Conservation (phyloP, 305 asterid species). For the Fraxinus dipetala region DNA sequence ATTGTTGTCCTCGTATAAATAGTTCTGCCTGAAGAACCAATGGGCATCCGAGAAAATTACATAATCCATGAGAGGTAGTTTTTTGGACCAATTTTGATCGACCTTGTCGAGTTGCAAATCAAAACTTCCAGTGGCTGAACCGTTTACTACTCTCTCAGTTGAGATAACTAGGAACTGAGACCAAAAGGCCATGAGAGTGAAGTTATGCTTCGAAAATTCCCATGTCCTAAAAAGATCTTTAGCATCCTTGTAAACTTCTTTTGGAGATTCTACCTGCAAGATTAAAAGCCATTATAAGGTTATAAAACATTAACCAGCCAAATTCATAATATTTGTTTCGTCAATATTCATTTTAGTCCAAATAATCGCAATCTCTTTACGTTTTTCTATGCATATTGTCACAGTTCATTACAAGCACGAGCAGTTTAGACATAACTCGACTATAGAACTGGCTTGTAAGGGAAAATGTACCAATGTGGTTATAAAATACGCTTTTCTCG, state of each 20-base stretch:
- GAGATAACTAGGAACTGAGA: slow-evolving; percentile 59
- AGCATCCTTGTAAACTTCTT: slow-evolving; percentile 28
- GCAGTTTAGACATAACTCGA: too few species aligned
- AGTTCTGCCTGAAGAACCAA: slow-evolving; percentile 60
- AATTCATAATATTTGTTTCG: background rate
- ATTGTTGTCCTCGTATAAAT: slow-evolving; percentile 39
- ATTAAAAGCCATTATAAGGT: background rate
- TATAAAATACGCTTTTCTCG: background rate
- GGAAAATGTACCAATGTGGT: background rate
- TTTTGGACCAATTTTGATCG: slow-evolving; percentile 48
- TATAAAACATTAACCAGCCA: background rate
- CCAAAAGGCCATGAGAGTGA: slow-evolving; percentile 50
- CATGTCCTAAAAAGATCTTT: slow-evolving; percentile 39
- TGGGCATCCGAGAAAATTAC: slow-evolving; percentile 57
- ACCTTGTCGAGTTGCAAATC: slow-evolving; percentile 52
- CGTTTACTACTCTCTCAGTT: slow-evolving; percentile 41
- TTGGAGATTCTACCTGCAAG: slow-evolving; percentile 58
- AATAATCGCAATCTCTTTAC: background rate
- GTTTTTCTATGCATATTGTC: too few species aligned
- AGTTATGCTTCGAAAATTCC: slow-evolving; percentile 47
- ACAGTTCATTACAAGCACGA: too few species aligned
- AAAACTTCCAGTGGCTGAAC: slow-evolving; percentile 55
- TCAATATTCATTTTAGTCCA: background rate
- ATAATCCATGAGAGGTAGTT: slow-evolving; percentile 46
- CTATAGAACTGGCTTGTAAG: too few species aligned